Conservation (phyloP, 306 rosid genomes). For the Casuarina glauca region DNA sequence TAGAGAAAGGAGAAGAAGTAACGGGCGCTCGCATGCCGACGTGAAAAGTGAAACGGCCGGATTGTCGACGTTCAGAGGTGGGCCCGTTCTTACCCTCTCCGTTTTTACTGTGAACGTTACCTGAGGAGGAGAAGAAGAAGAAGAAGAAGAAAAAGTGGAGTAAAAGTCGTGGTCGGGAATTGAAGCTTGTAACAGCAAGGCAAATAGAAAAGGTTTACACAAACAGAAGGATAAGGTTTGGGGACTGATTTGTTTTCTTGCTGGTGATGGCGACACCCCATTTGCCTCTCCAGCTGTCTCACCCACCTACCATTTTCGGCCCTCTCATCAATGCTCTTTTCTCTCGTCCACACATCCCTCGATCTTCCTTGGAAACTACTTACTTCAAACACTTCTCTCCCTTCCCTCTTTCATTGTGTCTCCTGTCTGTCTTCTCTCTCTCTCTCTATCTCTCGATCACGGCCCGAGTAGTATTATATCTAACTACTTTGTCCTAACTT, state of each 20-base stretch:
- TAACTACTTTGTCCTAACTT: too few relatives aligned
- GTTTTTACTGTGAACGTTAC: too few relatives aligned
- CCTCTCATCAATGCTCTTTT: not conserved
- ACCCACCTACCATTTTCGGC: not conserved
- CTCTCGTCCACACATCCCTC: not conserved
- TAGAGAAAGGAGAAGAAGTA: not conserved
- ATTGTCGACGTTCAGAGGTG: too few relatives aligned
- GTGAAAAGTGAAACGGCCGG: not conserved
- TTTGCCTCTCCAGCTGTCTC: conserved; percentile 17
- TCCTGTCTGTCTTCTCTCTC: not conserved
- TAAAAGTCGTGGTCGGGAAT: too few relatives aligned
- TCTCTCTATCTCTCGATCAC: too few relatives aligned
- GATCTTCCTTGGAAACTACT: conserved; percentile 3
- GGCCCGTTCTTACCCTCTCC: too few relatives aligned
- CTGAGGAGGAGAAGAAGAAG: not conserved
- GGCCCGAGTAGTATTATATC: too few relatives aligned
- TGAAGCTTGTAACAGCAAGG: too few relatives aligned
- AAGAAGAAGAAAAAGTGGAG: too few relatives aligned
- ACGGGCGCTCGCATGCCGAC: not conserved
- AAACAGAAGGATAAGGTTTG: not conserved
- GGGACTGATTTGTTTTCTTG: conserved; percentile 10
- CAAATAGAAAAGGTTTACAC: not conserved
- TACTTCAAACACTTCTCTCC: not conserved
- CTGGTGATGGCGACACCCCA: conserved; percentile 22
- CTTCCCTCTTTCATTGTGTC: not conserved